Conservation (phyloP, 2,329 filamentous ascomycete genomes). For the Monosporascus sp. region DNA sequence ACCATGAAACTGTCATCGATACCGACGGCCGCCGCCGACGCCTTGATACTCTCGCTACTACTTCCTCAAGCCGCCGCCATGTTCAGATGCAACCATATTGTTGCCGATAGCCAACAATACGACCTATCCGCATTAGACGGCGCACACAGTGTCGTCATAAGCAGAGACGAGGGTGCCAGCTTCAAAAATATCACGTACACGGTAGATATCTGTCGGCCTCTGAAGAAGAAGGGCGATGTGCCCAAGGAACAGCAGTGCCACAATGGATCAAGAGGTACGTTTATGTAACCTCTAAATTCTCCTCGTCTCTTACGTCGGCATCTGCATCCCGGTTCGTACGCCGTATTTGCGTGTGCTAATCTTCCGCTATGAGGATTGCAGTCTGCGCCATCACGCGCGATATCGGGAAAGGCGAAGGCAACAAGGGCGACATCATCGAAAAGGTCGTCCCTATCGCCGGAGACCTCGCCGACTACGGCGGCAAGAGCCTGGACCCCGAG, state of each 20-base stretch:
- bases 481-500: constrained; percentile 57
- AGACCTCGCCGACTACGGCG: constrained; percentile 54
- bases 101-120: constrained; percentile 54
- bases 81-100: constrained; percentile 58
- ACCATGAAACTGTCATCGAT: constrained; percentile 36
- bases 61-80: constrained; percentile 38
- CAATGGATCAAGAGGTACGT: constrained; percentile 60
- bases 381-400: constrained; percentile 70
- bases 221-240: constrained; percentile 56
- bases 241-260: constrained; percentile 58
- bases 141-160: constrained; percentile 62
- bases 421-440: constrained; percentile 42
- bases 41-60: constrained; percentile 31
- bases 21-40: constrained; percentile 25
- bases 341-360: background rate
- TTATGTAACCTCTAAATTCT: background rate
- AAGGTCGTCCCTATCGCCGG: constrained; percentile 71
- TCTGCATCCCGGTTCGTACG: background rate
- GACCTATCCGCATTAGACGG: constrained; percentile 60
- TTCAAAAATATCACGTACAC: constrained; percentile 75
- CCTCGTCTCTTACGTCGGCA: background rate
- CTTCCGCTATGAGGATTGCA: constrained; percentile 23
- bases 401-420: constrained; percentile 39
- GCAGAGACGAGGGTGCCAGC: constrained; percentile 44
- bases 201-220: constrained; percentile 65